Base-by-base conservation (phyloP, 2,329 filamentous ascomycete genomes). In the Diaporthe australafricana region DNA sequence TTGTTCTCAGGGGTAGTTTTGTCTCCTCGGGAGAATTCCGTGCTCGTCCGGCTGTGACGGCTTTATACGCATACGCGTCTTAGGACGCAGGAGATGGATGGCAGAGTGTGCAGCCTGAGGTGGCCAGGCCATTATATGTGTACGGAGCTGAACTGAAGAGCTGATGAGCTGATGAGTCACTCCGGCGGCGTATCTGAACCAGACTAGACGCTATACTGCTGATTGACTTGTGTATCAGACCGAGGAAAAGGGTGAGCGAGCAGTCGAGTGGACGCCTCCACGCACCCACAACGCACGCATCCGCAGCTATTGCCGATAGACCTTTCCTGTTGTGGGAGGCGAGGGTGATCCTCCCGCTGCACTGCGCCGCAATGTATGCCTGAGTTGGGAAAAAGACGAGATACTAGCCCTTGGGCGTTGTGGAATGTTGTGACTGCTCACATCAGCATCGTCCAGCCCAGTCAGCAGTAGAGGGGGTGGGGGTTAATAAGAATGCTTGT, bases 301-400 rank as follows among this genome's bases (percentile, higher is more conserved):
- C 20, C 60, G 42, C 60, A 63, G 35, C 42, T 50, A 48, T 63
- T 63, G 45, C 60, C 60, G 60, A 27, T 20, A n/a, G 60, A 35
- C 60, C 30, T 63, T 63, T 63, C 60, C 60, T 63, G 16, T 63
- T 63, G 42, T 48, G 60, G 60, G 60, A 48, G 60, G 60, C 42
- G 8, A 38, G 8, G 42, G 60, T 63, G 57, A 63, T 63, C 57
- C 57, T 63, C 57, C 57, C 57, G 57, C 57, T 25, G 20, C 27
- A 5, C 57, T 63, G 42, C 57, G 60, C 60, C 60, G 60, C 30
- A 63, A 63, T 30, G 35, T 48, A 48, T 48, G 60, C 42, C 60
- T 35, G 42, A 35, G 42, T 47, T 25, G 57, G 57, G 25, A 63
- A 5, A 32, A 35, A 22, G 60, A 48, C 47, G 42, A 27, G 27